These are phyloP conservation scores for Citrullus colocynthis DNA, from an alignment of 306 rosid species.

Conservation along the genomic window DNA sequence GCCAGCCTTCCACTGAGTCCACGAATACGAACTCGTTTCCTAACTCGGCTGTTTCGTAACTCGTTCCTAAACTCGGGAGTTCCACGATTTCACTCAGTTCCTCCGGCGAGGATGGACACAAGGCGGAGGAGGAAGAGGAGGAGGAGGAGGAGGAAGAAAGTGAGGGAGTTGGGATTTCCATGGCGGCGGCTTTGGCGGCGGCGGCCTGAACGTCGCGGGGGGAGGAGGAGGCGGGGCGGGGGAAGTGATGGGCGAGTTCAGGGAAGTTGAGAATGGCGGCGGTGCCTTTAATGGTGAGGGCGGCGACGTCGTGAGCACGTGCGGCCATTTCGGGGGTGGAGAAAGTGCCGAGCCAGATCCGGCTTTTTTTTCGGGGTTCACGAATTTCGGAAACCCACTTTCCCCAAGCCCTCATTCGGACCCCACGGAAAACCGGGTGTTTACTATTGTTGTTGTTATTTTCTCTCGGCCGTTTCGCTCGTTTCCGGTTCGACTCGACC, in stretches of 20 bases:
- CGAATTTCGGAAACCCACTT: constrained; percentile 99
- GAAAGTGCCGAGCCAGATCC: constrained; percentile 97
- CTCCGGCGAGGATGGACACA: constrained; percentile 31
- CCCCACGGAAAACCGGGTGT: constrained; percentile 80
- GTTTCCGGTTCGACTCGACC: constrained; percentile 22
- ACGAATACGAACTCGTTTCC: constrained; percentile 32
- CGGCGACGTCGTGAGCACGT: constrained; percentile 97
- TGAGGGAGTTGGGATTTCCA: constrained; percentile 21
- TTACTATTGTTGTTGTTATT: constrained; percentile 14
- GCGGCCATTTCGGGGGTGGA: constrained; percentile 96
- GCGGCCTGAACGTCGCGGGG: constrained; percentile 88
- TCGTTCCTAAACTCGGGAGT: constrained; percentile 36
- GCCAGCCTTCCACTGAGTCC: constrained; percentile 39
- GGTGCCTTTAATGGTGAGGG: constrained; percentile 58
- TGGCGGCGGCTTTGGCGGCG: constrained; percentile 72
- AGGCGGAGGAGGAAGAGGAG: background rate
- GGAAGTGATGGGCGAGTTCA: constrained; percentile 41
- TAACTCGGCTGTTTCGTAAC: constrained; percentile 29
- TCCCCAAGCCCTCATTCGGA: constrained; percentile 94
- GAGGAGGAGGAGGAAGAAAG: constrained; percentile 9
- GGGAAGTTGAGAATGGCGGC: constrained; percentile 96
- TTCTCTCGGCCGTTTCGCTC: constrained; percentile 28
- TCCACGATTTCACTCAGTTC: constrained; percentile 75
- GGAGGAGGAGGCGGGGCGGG: constrained; percentile 63
- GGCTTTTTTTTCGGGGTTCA: constrained; percentile 77